These are phyloP conservation scores for Diaporthe longicolla DNA, from an alignment of 2,329 filamentous ascomycete species.

Conservation along the genomic window DNA sequence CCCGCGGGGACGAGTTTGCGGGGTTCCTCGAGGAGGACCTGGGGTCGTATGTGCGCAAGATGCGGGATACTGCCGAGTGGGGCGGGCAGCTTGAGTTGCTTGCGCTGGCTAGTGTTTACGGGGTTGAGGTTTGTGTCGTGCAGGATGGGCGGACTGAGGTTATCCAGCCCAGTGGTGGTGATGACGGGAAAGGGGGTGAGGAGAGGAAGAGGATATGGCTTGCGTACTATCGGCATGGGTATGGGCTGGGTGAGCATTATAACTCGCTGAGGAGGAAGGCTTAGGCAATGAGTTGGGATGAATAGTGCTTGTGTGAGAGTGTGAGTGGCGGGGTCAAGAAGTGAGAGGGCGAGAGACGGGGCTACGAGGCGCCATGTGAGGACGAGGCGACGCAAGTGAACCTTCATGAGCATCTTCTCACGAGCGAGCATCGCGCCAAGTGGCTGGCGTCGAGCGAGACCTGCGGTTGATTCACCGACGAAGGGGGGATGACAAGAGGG, in stretches of 20 bases:
- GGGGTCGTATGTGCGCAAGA: slow-evolving; percentile 79
- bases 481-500: neutral
- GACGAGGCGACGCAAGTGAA: neutral
- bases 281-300: slow-evolving; percentile 1
- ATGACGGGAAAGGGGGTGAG: slow-evolving; percentile 59
- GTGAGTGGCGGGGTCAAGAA: too few species aligned
- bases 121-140: slow-evolving; percentile 85
- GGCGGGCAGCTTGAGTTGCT: slow-evolving; percentile 92
- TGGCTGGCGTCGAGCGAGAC: slow-evolving; percentile 7
- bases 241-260: slow-evolving; percentile 96
- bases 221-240: slow-evolving; percentile 94
- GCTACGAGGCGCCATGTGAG: neutral
- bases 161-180: slow-evolving; percentile 68
- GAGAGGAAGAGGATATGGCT: slow-evolving; percentile 81
- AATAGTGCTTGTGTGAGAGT: too few species aligned
- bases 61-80: slow-evolving; percentile 93
- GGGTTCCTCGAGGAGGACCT: slow-evolving; percentile 90
- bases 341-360: neutral
- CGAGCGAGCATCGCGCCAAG: neutral
- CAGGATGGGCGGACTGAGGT: slow-evolving; percentile 87
- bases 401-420: neutral
- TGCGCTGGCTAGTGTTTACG: slow-evolving; percentile 86
- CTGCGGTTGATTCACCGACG: neutral
- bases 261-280: slow-evolving; percentile 79
- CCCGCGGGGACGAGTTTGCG: slow-evolving; percentile 83